Percentiles rank a stretch among this genome's conserved stretches.
Evolutionary conservation across 1,284 basidiomycete genomes (phyloP).

Genomic region (Apiotrichum gamsii): DNA sequence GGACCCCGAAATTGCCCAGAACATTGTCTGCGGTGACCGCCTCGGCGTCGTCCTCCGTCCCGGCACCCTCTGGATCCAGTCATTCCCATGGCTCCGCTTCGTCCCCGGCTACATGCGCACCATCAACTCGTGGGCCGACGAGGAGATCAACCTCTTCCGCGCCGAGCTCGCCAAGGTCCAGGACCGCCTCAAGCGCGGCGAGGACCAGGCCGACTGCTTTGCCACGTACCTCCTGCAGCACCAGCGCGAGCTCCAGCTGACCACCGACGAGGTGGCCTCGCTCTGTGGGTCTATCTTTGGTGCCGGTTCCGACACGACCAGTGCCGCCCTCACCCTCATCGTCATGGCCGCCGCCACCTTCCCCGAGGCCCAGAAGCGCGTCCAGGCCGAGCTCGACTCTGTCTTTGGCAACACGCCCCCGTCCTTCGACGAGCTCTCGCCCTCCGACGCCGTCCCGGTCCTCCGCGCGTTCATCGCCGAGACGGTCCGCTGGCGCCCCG

Average conservation of each 20-base stretch:
- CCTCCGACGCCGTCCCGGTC: neutral
- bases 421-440: constrained; percentile 6
- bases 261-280: constrained; percentile 15
- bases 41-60: constrained; percentile 54
- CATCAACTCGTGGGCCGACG: constrained; percentile 53
- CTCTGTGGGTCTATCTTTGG: constrained; percentile 17
- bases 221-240: constrained; percentile 2
- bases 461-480: constrained; percentile 17
- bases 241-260: constrained; percentile 1
- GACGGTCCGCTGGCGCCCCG: constrained; percentile 19
- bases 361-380: constrained; percentile 54
- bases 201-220: constrained; percentile 1
- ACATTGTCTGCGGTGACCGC: constrained; percentile 53
- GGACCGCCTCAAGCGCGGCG: constrained; percentile 47
- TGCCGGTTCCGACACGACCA: constrained; percentile 45
- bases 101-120: constrained; percentile 59
- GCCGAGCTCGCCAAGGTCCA: constrained; percentile 52
- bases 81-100: constrained; percentile 54
- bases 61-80: constrained; percentile 58
- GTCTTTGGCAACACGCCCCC: constrained; percentile 32
- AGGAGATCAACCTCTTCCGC: constrained; percentile 57
- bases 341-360: constrained; percentile 60
- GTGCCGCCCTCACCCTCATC: constrained; percentile 55
- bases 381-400: constrained; percentile 58
- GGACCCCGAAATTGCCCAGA: constrained; percentile 56